Base-by-base conservation (phyloP, 495 filamentous ascomycete species). In the Hamigera avellanea region DNA sequence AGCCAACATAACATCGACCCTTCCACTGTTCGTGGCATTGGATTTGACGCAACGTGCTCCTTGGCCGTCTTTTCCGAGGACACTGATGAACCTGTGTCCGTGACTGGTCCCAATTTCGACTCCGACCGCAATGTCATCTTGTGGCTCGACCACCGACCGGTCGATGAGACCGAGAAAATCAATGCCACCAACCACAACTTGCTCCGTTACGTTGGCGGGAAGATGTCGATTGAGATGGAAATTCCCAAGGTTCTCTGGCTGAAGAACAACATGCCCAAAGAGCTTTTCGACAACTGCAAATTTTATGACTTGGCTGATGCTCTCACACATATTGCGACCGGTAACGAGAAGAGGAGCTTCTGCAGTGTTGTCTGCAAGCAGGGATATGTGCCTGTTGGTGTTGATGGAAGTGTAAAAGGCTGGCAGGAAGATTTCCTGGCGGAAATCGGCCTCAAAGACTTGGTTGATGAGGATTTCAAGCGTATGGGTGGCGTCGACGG, bases 211-310 rank as follows among this genome's bases (percentile, higher is more conserved):
- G 89, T 98, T 4, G 91, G 91, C 32, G 89, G 91, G 26, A 88
- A 76, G 47, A 96, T 98, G 91, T 93, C 83, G 48, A 83, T 93
- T 45, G 91, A 98, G 66, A 98, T 98, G 91, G 91, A 98, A 54
- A 86, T 95, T 17, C 91, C 91, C 16, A 98, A 98, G 53, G 85
- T 95, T 1, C 67, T 96, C 16, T 98, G 91, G 91, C 64, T 98
- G 46, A 95, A 96, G 69, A 91, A 93, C 52, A 70, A 95, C 59
- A 95, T 98, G 91, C 83, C 91, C n/a, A 67, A 78, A 35, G 84
- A 91, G 38, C 65, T 89, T 9, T 98, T 95, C 52, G 76, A 76
- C 32, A 75, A 80, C 37, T 95, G 88, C 74, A 94, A 93, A 52
- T 98, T 98, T 53, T 98, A 89, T 52, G 91, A 98, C 50, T 58